These are phyloP conservation scores for Casuarina cunninghamiana DNA, from an alignment of 306 rosid species.

Conservation along the genomic window DNA sequence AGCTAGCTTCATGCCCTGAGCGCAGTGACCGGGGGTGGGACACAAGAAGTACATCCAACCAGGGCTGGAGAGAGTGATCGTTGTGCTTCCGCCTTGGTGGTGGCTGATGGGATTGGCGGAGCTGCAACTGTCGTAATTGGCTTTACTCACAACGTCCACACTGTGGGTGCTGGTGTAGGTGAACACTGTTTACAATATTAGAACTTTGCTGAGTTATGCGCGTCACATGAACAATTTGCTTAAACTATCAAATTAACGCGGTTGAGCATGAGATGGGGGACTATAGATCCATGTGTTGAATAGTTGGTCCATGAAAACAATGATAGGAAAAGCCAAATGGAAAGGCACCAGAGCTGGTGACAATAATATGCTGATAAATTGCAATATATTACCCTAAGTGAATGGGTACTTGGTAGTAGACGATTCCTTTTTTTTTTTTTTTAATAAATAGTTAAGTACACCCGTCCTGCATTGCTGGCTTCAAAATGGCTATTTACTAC, in stretches of 20 bases:
- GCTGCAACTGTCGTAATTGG: conserved; percentile 40
- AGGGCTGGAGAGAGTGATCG: conserved; percentile 20
- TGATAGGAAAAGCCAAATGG: too few species aligned
- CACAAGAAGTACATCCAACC: conserved; percentile 59
- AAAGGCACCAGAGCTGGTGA: too few species aligned
- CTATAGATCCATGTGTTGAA: background rate
- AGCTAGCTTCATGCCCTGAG: conserved; percentile 55
- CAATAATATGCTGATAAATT: too few species aligned
- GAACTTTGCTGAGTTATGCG: conserved; percentile 4
- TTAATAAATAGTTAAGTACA: too few species aligned
- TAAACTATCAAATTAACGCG: background rate
- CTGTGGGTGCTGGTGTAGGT: conserved; percentile 37
- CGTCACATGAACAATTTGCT: background rate
- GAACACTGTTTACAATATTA: conserved; percentile 48
- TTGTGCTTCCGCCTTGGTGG: conserved; percentile 32
- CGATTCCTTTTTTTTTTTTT: too few species aligned
- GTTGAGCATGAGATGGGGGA: background rate
- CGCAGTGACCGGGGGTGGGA: conserved; percentile 49
- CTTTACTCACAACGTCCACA: conserved; percentile 40
- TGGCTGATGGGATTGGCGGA: conserved; percentile 27
- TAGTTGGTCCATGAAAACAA: background rate
- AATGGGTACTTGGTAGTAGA: too few species aligned
- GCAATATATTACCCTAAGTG: too few species aligned
- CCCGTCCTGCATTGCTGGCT: too few species aligned
- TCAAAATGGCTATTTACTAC: too few species aligned